Percentiles rank a stretch among this genome's conserved stretches.
These are phyloP conservation scores for Mycena floridula DNA, from an alignment of 768 basidiomycete genomes.

Conservation along the genomic window DNA sequence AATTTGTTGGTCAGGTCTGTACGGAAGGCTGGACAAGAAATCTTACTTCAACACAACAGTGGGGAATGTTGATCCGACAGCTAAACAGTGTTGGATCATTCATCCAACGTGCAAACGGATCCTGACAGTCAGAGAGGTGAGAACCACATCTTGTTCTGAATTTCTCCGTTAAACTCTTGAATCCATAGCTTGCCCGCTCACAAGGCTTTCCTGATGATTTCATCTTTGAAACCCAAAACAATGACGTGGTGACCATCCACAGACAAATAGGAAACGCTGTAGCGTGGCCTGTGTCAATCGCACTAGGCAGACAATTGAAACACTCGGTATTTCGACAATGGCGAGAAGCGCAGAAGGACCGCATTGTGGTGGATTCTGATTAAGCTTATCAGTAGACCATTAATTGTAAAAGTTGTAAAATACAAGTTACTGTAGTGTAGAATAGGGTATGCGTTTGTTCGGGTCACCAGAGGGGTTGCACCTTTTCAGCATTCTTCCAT, in stretches of 20 bases:
- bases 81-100: slow-evolving; percentile 41
- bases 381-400: too few relatives aligned
- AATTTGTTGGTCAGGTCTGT: neutral
- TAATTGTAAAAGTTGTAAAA: too few relatives aligned
- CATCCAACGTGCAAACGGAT: slow-evolving; percentile 42
- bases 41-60: slow-evolving; percentile 37
- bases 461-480: slow-evolving; percentile 59
- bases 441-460: too few relatives aligned
- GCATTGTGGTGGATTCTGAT: neutral
- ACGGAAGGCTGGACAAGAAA: neutral
- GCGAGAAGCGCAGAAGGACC: neutral
- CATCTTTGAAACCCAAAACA: slow-evolving; percentile 27
- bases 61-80: slow-evolving; percentile 44
- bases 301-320: neutral
- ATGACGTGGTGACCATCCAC: slow-evolving; percentile 31
- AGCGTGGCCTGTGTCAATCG: neutral
- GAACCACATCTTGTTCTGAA: too few relatives aligned
- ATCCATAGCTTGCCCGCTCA: slow-evolving; percentile 44
- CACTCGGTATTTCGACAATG: neutral
- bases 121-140: slow-evolving; percentile 44
- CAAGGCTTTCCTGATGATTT: slow-evolving; percentile 51
- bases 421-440: too few relatives aligned
- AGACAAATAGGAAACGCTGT: neutral
- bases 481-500: slow-evolving; percentile 46
- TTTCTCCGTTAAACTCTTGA: too few relatives aligned